A percentile compares a stretch with the other conserved stretches of the same genome.
These are phyloP conservation scores for Diplosphaera chodatii DNA, from an alignment of 139 green algal genomes.

Conservation along the genomic window DNA sequence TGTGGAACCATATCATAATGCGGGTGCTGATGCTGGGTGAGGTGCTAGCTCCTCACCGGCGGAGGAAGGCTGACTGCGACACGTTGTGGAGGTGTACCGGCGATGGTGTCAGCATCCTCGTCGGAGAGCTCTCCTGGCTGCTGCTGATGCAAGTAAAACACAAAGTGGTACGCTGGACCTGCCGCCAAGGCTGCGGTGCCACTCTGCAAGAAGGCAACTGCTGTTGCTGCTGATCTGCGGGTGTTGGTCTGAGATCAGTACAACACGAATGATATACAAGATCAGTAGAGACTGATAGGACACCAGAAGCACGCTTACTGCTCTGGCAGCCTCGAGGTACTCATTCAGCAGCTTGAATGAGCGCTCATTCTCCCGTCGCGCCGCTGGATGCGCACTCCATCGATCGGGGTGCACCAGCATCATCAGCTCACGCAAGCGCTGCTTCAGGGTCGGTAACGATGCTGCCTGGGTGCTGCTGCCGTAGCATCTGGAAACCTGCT, in stretches of 20 bases:
- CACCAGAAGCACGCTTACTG: no score
- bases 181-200: not conserved
- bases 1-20: no score
- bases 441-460: not conserved
- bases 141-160: slow-evolving; percentile 3
- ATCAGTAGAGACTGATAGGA: no score
- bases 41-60: no score
- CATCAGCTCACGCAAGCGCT: not conserved
- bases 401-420: not conserved
- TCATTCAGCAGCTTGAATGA: slow-evolving; percentile 1
- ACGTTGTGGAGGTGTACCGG: not conserved
- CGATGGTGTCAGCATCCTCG: not conserved
- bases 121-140: not conserved
- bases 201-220: no score
- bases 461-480: not conserved
- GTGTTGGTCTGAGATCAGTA: no score
- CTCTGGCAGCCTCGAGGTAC: not conserved
- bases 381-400: not conserved
- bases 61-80: not conserved
- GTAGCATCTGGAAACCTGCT: no score
- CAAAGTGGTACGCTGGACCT: not conserved
- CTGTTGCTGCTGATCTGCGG: no score
- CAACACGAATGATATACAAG: no score
- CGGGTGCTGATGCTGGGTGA: no score
- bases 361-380: not conserved